These are phyloP conservation scores for Aspergillus asperescens DNA, from an alignment of 495 filamentous ascomycete species.

Conservation along the genomic window DNA sequence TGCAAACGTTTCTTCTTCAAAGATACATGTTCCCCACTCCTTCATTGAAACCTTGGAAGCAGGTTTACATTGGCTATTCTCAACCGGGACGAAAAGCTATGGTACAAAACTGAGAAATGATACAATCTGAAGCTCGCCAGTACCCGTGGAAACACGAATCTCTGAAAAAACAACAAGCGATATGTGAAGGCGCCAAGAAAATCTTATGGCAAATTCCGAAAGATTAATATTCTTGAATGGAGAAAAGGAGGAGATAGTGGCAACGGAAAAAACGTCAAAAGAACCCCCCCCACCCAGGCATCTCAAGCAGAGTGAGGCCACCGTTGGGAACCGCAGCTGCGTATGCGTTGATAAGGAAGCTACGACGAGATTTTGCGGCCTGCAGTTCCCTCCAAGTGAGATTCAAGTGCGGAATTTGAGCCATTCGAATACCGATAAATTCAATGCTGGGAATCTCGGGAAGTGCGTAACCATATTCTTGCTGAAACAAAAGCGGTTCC, in stretches of 20 bases:
- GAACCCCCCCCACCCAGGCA: background rate
- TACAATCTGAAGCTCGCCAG: background rate
- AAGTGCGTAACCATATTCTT: slow-evolving; percentile 6
- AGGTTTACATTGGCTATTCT: slow-evolving; percentile 16
- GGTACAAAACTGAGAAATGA: background rate
- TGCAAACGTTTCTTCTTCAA: slow-evolving; percentile 34
- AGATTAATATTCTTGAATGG: background rate
- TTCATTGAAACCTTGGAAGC: slow-evolving; percentile 19
- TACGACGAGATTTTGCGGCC: background rate
- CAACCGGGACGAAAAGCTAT: slow-evolving; percentile 4
- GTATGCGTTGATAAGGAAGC: background rate
- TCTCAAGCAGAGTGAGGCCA: background rate
- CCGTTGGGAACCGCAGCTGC: background rate
- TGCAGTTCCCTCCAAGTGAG: background rate
- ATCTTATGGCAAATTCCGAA: too few species aligned
- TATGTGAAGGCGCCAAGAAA: background rate
- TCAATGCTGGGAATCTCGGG: background rate
- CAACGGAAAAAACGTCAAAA: background rate
- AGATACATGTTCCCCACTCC: slow-evolving; percentile 32
- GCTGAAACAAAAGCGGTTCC: slow-evolving; percentile 2
- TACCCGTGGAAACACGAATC: background rate
- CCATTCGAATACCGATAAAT: slow-evolving; percentile 18
- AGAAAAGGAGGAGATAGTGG: background rate
- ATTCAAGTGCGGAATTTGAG: slow-evolving; percentile 12
- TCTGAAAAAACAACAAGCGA: background rate